A percentile compares a stretch with the other conserved stretches of the same genome.
Evolutionary conservation across 768 basidiomycete genomes (phyloP).

Genomic region (Dioszegia hungarica): DNA sequence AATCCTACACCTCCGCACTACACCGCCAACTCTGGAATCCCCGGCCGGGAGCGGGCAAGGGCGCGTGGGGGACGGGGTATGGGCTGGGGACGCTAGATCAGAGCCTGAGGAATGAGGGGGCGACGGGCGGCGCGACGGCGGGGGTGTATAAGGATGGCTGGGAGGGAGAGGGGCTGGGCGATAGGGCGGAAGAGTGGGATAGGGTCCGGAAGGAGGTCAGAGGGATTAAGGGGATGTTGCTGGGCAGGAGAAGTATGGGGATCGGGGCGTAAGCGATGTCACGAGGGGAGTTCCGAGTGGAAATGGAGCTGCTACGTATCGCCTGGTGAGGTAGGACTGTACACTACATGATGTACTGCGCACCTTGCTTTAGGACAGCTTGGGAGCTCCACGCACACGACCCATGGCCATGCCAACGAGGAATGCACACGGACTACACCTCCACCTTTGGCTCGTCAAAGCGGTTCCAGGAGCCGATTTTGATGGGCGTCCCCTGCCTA

Average conservation of each 20-base stretch:
- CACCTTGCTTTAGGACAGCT: too few relatives aligned
- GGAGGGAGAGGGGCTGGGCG: slow-evolving; percentile 5
- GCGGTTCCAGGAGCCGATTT: too few relatives aligned
- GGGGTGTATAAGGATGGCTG: slow-evolving; percentile 10
- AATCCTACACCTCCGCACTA: slow-evolving; percentile 36
- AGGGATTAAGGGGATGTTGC: slow-evolving; percentile 44
- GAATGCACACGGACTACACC: too few relatives aligned
- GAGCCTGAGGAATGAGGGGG: slow-evolving; percentile 22
- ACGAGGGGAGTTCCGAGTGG: neutral
- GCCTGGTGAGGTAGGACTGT: too few relatives aligned
- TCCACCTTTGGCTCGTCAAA: too few relatives aligned
- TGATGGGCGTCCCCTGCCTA: too few relatives aligned
- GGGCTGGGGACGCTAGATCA: slow-evolving; percentile 19
- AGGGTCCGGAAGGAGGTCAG: slow-evolving; percentile 44
- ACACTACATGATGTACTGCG: too few relatives aligned
- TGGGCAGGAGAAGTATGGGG: slow-evolving; percentile 30
- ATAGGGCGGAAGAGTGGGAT: slow-evolving; percentile 29
- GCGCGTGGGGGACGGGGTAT: slow-evolving; percentile 19
- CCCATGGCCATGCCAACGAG: too few relatives aligned
- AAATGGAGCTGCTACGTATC: too few relatives aligned
- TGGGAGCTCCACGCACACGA: too few relatives aligned
- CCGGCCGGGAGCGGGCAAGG: slow-evolving; percentile 3
- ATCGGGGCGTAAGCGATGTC: neutral
- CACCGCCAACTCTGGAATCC: slow-evolving; percentile 23
- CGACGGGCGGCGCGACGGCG: neutral